Conservation (phyloP, 2,329 filamentous ascomycete genomes). For the Aspergillus sp. region DNA sequence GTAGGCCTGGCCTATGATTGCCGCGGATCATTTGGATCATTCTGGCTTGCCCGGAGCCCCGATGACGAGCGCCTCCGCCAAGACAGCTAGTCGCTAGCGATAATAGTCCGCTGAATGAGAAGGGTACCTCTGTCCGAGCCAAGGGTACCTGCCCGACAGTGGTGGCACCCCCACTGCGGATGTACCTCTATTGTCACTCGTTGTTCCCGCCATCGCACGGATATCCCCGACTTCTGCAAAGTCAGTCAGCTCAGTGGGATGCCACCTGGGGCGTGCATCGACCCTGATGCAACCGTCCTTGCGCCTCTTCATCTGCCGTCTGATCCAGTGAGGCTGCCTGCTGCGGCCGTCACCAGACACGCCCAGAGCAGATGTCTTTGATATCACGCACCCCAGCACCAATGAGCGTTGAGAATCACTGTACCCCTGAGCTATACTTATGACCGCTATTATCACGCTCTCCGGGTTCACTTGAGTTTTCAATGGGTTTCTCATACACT, state of each 20-base stretch:
- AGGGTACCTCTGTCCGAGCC: not conserved
- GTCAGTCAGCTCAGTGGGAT: not conserved
- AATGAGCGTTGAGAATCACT: not conserved
- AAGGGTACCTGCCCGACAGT: not conserved
- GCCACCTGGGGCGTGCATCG: not conserved
- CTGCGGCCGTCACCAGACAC: constrained; percentile 5
- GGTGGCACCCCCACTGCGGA: not conserved
- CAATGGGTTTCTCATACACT: no score
- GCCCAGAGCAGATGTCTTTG: not conserved
- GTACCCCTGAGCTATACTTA: not conserved
- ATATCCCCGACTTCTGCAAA: not conserved
- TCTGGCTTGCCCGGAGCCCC: not conserved
- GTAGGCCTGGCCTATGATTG: not conserved
- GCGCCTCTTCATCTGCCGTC: not conserved
- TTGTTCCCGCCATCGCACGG: not conserved
- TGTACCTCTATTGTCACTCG: not conserved
- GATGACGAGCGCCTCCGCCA: not conserved
- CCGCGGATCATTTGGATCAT: not conserved
- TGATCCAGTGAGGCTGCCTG: not conserved
- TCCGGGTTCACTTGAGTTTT: no score
- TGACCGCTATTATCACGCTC: not conserved
- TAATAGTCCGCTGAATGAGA: not conserved
- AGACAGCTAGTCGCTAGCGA: not conserved
- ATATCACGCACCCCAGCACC: not conserved
- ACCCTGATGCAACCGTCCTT: constrained; percentile 5